Evolutionary conservation across 1,139 yeast species (phyloP).

Genomic region (Pichiaceae sp.): DNA sequence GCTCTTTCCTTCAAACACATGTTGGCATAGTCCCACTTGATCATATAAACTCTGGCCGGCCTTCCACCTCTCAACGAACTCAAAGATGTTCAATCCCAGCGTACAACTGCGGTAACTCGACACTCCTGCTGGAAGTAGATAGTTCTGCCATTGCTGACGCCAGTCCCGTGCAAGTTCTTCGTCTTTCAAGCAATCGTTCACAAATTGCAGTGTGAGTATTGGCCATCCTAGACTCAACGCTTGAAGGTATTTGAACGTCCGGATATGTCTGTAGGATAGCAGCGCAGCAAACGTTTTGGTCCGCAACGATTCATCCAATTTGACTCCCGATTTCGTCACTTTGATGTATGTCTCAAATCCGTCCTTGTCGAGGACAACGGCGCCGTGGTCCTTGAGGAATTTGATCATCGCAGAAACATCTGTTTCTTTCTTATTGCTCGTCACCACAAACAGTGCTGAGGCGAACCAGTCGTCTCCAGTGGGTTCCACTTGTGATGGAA

Average conservation of each 20-base stretch:
- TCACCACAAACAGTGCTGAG: neutral
- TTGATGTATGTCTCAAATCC: slow-evolving; percentile 28
- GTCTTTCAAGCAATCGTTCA: slow-evolving; percentile 42
- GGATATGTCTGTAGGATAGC: slow-evolving; percentile 44
- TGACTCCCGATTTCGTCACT: neutral
- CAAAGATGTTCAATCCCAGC: slow-evolving; percentile 34
- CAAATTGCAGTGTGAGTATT: slow-evolving; percentile 51
- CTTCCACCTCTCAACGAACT: slow-evolving; percentile 21
- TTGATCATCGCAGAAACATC: neutral
- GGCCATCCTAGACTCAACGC: slow-evolving; percentile 91
- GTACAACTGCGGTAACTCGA: slow-evolving; percentile 26
- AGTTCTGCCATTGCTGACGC: slow-evolving; percentile 38
- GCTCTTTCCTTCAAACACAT: neutral
- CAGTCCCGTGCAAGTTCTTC: slow-evolving; percentile 16
- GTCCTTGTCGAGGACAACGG: slow-evolving; percentile 28
- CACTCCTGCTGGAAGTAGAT: slow-evolving; percentile 68
- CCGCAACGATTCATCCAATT: slow-evolving; percentile 1
- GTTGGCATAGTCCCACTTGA: neutral
- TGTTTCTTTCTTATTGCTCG: neutral
- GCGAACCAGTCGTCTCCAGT: neutral
- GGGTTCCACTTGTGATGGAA: neutral
- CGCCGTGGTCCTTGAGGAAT: slow-evolving; percentile 35
- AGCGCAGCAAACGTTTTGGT: slow-evolving; percentile 52
- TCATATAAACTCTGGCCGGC: neutral
- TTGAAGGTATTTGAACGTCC: slow-evolving; percentile 77